Base-by-base conservation (phyloP, 2,329 filamentous ascomycete species). In the Penicillium rolfsii region DNA sequence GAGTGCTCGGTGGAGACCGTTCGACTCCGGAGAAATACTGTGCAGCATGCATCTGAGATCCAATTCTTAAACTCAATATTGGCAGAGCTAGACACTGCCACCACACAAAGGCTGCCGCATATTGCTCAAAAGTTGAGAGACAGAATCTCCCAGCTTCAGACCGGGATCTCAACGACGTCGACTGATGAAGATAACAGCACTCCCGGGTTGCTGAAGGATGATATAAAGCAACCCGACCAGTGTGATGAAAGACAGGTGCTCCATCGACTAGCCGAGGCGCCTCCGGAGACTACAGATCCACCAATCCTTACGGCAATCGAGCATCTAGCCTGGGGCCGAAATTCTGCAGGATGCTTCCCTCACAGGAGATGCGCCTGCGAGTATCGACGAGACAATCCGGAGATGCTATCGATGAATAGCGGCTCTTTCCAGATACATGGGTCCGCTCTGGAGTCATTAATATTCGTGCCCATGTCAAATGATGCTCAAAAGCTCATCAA, bases 281-380 rank as follows among this genome's bases (percentile, higher is more conserved):
- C 61, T 5, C 41, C 60, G 8, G 58, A 67, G 22, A 62, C 60
- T 46, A 67, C 65, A 24, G 68, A 71, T 38, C 60, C 71, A 2
- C 69, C 74, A 0, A 66, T 72, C 22, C 61, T 76, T 22, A 74
- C 73, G 0, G 71, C 73, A 1, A 70, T 78, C 12, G 76, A 78
- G 62, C 72, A 75, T 62, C 68, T 77, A 16, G 74, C 75, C 2
- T 78, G 76, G 76, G 74, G 74, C n/a, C 71, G 76, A 46, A 74
- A 75, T 50, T 72, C 68, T 14, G 70, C 71, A 5, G 65, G 68
- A 5, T 77, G 75, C 57, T 77, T 71, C 50, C 75, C 75, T 2
- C 75, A 77, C 52, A 66, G 72, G 12, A 64, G 67, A 16, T 76
- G 75, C 52, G 63, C 66, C 26, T 71, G 69, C 26, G 66, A 69